phyloP scores from a whole-genome alignment of 129 eudicot genomes.

The Cynara cardunculus region DNA sequence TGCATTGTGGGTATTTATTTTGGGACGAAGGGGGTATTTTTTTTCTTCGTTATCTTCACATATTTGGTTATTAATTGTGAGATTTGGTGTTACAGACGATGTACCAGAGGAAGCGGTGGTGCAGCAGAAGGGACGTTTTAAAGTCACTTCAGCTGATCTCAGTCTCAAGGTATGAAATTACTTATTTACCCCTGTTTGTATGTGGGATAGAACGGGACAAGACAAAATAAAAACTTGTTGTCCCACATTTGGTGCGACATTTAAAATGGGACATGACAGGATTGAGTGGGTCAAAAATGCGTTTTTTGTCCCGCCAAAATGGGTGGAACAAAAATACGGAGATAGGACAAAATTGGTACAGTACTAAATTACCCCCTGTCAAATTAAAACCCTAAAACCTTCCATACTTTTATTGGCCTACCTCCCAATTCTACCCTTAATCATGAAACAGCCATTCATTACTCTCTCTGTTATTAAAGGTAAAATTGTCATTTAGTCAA shows the following conservation, averaged over 20 bases:
- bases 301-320: background rate
- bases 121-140: slow-evolving; percentile 87
- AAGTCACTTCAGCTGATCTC: slow-evolving; percentile 79
- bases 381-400: too few species aligned
- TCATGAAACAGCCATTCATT: background rate
- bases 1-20: background rate
- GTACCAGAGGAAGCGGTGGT: slow-evolving; percentile 66
- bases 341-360: background rate
- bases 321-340: background rate
- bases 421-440: background rate
- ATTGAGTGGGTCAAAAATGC: background rate
- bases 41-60: background rate
- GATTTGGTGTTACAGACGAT: slow-evolving; percentile 58
- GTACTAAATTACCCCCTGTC: background rate
- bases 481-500: background rate
- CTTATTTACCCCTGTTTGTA: background rate
- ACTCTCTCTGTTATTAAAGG: background rate
- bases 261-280: background rate
- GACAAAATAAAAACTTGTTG: background rate
- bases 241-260: background rate
- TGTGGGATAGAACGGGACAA: background rate
- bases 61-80: slow-evolving; percentile 3
- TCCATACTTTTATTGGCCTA: background rate
- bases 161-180: slow-evolving; percentile 25
- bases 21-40: background rate